Percentiles rank a stretch among this genome's conserved stretches.
Conservation (phyloP, 371 early-diverging fungal species). For the Chytridium lagenaria region DNA sequence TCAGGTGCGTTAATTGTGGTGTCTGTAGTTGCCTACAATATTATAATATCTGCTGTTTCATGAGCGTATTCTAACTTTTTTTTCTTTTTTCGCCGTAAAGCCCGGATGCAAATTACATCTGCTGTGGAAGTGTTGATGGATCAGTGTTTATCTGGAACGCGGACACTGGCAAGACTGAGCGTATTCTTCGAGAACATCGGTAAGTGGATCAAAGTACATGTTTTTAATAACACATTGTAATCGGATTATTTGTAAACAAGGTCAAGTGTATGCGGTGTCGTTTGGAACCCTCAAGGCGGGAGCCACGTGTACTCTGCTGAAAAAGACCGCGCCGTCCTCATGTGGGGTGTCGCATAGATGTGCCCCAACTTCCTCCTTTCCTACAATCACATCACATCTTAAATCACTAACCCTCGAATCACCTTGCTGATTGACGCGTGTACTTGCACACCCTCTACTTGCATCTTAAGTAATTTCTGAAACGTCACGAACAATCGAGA, state of each 20-base stretch:
- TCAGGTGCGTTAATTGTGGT: conserved; percentile 38
- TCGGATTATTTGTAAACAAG: conserved; percentile 25
- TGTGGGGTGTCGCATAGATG: conserved; percentile 38
- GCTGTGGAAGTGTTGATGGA: conserved; percentile 83
- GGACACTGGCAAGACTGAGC: conserved; percentile 58
- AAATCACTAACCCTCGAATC: too few relatives aligned
- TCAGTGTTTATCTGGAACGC: conserved; percentile 78
- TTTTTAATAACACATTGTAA: background rate
- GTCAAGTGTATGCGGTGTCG: conserved; percentile 50
- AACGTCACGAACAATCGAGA: background rate
- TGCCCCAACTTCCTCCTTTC: too few relatives aligned
- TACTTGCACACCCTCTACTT: too few relatives aligned
- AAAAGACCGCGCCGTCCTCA: conserved; percentile 42
- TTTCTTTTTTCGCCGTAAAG: conserved; percentile 55
- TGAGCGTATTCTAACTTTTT: conserved; percentile 8
- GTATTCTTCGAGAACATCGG: conserved; percentile 61
- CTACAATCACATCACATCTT: too few relatives aligned
- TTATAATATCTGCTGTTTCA: too few relatives aligned
- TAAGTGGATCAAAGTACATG: conserved; percentile 44
- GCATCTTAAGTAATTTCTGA: too few relatives aligned
- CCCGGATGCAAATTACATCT: conserved; percentile 84
- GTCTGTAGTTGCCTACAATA: background rate
- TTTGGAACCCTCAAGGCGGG: conserved; percentile 51
- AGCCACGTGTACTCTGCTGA: conserved; percentile 46
- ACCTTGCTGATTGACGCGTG: too few relatives aligned